These are phyloP conservation scores for Dipteronia dyeriana DNA, from an alignment of 345 rosid genomes.

Conservation along the genomic window DNA sequence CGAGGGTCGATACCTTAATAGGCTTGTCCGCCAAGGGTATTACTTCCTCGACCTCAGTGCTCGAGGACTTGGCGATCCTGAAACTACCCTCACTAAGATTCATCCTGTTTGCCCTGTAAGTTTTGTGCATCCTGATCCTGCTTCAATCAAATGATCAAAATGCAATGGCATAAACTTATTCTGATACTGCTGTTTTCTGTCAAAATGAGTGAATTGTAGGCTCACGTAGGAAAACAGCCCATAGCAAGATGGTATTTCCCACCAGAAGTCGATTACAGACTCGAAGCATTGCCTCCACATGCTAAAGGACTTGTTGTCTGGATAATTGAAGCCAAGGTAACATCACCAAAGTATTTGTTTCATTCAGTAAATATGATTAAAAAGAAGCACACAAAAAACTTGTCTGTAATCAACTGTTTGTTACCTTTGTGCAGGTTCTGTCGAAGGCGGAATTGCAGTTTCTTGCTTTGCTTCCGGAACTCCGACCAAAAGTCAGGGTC, in stretches of 20 bases:
- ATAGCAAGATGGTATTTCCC: constrained; percentile 97
- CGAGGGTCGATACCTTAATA: constrained; percentile 82
- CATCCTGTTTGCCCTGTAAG: constrained; percentile 93
- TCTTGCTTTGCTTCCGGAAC: constrained; percentile 84
- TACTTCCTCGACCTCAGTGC: constrained; percentile 90
- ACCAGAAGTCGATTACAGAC: constrained; percentile 87
- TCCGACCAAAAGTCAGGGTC: constrained; percentile 83
- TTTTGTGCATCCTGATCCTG: neutral
- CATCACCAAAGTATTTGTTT: neutral
- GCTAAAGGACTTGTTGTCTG: constrained; percentile 92
- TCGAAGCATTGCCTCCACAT: constrained; percentile 61
- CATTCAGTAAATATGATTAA: neutral
- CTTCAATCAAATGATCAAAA: neutral
- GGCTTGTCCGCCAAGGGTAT: constrained; percentile 74
- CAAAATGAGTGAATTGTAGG: constrained; percentile 33
- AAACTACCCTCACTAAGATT: constrained; percentile 80
- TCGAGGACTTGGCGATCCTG: constrained; percentile 95
- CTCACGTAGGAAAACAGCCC: constrained; percentile 93
- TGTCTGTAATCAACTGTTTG: neutral
- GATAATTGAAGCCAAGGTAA: constrained; percentile 91
- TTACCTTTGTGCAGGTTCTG: constrained; percentile 52
- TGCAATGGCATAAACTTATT: neutral
- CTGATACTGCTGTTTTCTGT: neutral
- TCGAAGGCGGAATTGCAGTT: constrained; percentile 87
- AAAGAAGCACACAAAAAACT: neutral